Evolutionary conservation across 2,329 filamentous ascomycete genomes (phyloP).

Genomic region (Phoma herbarum): DNA sequence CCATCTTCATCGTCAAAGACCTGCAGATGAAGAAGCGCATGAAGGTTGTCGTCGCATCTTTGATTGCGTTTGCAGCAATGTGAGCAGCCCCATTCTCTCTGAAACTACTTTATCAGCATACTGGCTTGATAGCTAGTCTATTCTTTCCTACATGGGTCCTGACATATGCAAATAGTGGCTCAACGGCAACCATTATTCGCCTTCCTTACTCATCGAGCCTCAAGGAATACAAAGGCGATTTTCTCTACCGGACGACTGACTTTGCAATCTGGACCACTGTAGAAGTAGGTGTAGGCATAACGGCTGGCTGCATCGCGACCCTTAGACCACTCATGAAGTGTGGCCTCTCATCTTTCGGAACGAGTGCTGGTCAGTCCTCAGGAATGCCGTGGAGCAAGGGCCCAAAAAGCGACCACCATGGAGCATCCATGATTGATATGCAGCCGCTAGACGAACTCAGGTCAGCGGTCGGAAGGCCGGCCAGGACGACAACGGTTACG

Average conservation of each 20-base stretch:
- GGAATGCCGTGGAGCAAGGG: constrained; percentile 30
- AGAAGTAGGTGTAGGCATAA: constrained; percentile 40
- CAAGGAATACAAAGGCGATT: constrained; percentile 38
- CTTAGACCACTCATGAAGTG: constrained; percentile 36
- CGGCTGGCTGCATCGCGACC: constrained; percentile 42
- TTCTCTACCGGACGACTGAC: constrained; percentile 41
- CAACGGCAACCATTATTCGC: constrained; percentile 42
- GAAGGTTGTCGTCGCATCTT: constrained; percentile 61
- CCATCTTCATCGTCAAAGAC: constrained; percentile 61
- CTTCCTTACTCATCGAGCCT: constrained; percentile 39
- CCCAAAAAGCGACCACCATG: constrained; percentile 13
- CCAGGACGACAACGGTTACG: constrained; percentile 32
- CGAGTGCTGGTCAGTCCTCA: constrained; percentile 23
- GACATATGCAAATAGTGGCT: too few species aligned
- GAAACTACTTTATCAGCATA: constrained; percentile 8
- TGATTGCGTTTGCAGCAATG: constrained; percentile 59
- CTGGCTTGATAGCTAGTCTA: too few species aligned
- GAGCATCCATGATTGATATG: constrained; percentile 6
- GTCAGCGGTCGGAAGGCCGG: constrained; percentile 25
- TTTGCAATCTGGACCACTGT: constrained; percentile 45
- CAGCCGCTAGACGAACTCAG: constrained; percentile 30
- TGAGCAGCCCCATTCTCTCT: constrained; percentile 21
- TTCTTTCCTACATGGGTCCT: too few species aligned
- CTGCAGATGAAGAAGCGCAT: constrained; percentile 63
- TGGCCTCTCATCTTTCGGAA: constrained; percentile 21